phyloP scores from a whole-genome alignment of 2,329 filamentous ascomycete species.

The Colletotrichum euphorbiae region DNA sequence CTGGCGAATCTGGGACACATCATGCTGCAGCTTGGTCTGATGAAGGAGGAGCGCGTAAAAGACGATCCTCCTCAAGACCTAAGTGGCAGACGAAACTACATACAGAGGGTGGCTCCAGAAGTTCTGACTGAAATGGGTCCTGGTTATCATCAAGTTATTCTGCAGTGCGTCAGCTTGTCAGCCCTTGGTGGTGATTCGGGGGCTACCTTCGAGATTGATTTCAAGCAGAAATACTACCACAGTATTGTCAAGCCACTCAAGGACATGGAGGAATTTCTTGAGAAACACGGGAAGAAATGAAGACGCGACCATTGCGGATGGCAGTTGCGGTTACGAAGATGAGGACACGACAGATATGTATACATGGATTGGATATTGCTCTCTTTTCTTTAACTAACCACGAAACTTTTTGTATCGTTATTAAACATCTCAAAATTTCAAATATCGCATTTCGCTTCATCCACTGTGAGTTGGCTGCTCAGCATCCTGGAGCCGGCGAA shows the following conservation, averaged over 20 bases:
- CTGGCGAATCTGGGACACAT: not conserved
- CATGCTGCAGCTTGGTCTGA: not conserved
- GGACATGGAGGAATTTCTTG: not conserved
- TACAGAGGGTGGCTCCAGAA: not conserved
- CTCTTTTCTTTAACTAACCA: no score
- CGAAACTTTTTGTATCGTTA: no score
- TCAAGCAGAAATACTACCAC: not conserved
- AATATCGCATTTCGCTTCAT: no score
- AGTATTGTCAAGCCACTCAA: not conserved
- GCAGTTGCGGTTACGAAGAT: no score
- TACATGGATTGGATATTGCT: no score
- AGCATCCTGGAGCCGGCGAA: no score
- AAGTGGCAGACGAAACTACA: not conserved
- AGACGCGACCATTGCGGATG: no score
- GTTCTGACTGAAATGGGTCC: not conserved
- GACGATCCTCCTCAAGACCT: not conserved
- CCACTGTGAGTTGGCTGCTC: no score
- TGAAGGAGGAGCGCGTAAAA: not conserved
- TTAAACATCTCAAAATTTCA: no score
- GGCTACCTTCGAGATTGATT: not conserved
- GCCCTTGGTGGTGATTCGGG: not conserved
- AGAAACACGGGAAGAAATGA: no score
- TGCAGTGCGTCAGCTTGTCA: not conserved
- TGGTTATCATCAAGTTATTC: not conserved
- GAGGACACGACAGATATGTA: no score